Evolutionary conservation across 768 basidiomycete genomes (phyloP), one percentile per base, ranked within the genome.

Genomic region (Paxillus involutus): DNA sequence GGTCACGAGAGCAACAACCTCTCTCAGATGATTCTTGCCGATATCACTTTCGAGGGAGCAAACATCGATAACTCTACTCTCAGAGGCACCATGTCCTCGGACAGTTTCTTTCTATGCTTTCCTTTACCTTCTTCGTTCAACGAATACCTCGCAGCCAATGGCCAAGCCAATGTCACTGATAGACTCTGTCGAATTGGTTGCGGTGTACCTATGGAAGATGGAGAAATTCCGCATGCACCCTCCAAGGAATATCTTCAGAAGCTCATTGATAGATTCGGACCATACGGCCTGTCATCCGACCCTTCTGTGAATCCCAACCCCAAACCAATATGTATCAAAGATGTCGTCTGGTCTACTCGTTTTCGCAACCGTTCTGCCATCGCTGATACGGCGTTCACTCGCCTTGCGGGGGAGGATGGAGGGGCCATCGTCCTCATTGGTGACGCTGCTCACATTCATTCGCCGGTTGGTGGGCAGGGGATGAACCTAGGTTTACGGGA

Each of bases 401-500:
- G 69, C 39, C 59, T 73, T 16, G 64, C 47, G 4, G 47, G 36
- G 14, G 57, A 46, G 9, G 53, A 52, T n/a, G 68, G 66, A 2
- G 63, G 57, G 0, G 55, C 43, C 6, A 41, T 68, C 50, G 14
- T 70, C 39, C 58, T 80, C 36, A 40, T 76, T 7, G 78, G 78
- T 5, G 77, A 80, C 57, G 79, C 81, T 4, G 81, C 81, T 32
- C 72, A 78, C n/a, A 75, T 82, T 44, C 82, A 81, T 52, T 77
- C 81, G 0, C 82, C 81, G 21, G 70, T 75, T 6, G 82, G 81
- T 1, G 82, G 82, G 1, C 80, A 81, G 50, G 82, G 81, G 11
- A 79, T 83, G 80, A 81, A 82, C 56, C 73, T 83, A n/a, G 79
- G 81, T 6, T 65, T 83, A n/a, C 73, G 80, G 14, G 82, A 83